Conservation (phyloP, 192 early-diverging fungal genomes). For the Coemansia pectinata region DNA sequence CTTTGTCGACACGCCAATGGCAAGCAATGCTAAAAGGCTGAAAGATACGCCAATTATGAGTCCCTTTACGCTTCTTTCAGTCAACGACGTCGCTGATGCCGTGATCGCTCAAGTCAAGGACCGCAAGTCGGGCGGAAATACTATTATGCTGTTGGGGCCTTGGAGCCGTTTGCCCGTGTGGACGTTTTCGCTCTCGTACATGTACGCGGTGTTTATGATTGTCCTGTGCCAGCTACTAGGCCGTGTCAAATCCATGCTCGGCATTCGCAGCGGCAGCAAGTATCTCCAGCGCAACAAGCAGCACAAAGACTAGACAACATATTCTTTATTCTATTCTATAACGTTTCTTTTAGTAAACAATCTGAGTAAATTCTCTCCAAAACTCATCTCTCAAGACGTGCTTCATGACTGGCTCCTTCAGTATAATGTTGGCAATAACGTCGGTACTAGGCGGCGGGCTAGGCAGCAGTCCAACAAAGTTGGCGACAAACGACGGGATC, state of each 20-base stretch:
- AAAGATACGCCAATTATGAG: background rate
- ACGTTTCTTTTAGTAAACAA: slow-evolving; percentile 23
- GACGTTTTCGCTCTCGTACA: slow-evolving; percentile 6
- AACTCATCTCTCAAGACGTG: slow-evolving; percentile 30
- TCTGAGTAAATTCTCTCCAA: slow-evolving; percentile 39
- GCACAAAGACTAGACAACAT: slow-evolving; percentile 4
- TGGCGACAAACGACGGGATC: slow-evolving; percentile 44
- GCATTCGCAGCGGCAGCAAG: slow-evolving; percentile 11
- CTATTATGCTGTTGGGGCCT: slow-evolving; percentile 25
- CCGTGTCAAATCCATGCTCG: background rate
- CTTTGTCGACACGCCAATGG: slow-evolving; percentile 35
- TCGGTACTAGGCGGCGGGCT: slow-evolving; percentile 40
- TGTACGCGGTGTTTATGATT: background rate
- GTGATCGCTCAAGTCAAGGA: slow-evolving; percentile 25
- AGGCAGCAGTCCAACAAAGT: slow-evolving; percentile 52
- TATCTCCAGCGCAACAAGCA: background rate
- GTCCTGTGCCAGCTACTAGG: slow-evolving; percentile 6
- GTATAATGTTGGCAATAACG: slow-evolving; percentile 42
- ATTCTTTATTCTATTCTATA: too few relatives aligned
- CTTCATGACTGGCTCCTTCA: slow-evolving; percentile 37
- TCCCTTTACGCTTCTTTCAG: slow-evolving; percentile 4
- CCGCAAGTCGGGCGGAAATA: slow-evolving; percentile 21
- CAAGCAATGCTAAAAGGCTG: background rate
- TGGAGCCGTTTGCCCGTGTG: slow-evolving; percentile 30
- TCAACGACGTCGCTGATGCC: slow-evolving; percentile 31